phyloP scores from a whole-genome alignment of 495 filamentous ascomycete species.

The Choiromyces venosus region DNA sequence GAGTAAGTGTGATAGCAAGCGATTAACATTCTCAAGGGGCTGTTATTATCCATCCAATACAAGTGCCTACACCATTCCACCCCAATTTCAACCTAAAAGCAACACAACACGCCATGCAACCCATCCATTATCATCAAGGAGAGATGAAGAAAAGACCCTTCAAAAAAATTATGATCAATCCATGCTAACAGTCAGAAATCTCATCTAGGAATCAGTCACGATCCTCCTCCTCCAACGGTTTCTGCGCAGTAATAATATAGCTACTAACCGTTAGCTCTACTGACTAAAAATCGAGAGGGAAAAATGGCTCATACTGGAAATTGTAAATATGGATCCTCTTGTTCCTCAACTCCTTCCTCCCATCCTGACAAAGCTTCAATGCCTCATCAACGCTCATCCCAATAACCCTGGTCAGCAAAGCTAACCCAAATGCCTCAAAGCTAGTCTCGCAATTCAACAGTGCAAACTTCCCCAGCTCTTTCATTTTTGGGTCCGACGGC shows the following conservation, averaged over 20 bases:
- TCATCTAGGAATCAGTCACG: not conserved
- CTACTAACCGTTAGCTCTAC: constrained; percentile 20
- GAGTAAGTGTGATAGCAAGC: not conserved
- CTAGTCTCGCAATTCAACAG: constrained; percentile 46
- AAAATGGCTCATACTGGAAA: constrained; percentile 24
- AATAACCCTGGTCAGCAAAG: constrained; percentile 52
- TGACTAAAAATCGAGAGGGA: not conserved
- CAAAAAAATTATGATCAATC: not conserved
- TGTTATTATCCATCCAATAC: not conserved
- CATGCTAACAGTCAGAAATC: not conserved
- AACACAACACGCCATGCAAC: not conserved
- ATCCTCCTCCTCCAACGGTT: constrained; percentile 23
- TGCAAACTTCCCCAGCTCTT: constrained; percentile 48
- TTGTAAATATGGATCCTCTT: constrained; percentile 50
- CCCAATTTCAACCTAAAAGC: not conserved
- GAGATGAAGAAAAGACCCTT: not conserved
- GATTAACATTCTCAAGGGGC: not conserved
- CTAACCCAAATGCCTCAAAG: constrained; percentile 46
- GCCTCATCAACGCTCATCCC: constrained; percentile 52
- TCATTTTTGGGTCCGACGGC: constrained; percentile 54
- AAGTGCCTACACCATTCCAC: not conserved
- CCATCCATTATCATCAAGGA: not conserved
- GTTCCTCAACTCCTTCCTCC: constrained; percentile 53
- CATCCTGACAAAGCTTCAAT: constrained; percentile 51
- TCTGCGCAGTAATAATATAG: constrained; percentile 42